phyloP scores from a whole-genome alignment of 73 alveolate genomes.

The Tetrahymena borealis region DNA sequence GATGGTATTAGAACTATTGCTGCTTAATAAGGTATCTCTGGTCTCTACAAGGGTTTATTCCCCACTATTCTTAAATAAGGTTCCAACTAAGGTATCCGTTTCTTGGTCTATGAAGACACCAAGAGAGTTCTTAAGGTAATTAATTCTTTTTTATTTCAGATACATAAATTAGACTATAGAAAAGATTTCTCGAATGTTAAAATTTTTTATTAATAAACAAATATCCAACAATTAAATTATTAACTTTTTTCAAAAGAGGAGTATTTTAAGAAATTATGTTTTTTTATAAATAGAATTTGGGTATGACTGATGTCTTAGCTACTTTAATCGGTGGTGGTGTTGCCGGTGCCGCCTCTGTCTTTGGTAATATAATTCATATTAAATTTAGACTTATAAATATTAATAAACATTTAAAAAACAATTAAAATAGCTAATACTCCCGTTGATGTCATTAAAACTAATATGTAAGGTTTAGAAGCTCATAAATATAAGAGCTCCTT shows the following conservation, averaged over 20 bases:
- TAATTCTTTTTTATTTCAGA: background rate
- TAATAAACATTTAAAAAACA: background rate
- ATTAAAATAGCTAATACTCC: slow-evolving; percentile 80
- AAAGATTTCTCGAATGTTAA: no score
- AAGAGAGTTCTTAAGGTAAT: slow-evolving; percentile 38
- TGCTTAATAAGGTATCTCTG: slow-evolving; percentile 60
- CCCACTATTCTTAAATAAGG: slow-evolving; percentile 85
- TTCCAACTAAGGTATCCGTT: slow-evolving; percentile 82
- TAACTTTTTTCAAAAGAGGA: no score
- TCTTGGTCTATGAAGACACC: slow-evolving; percentile 76
- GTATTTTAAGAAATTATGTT: background rate
- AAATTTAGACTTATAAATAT: no score
- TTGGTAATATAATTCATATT: no score
- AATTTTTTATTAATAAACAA: no score
- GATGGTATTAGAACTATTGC: slow-evolving; percentile 76
- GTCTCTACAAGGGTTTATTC: slow-evolving; percentile 68
- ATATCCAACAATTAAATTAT: no score
- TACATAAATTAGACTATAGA: background rate
- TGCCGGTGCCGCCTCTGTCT: slow-evolving; percentile 82
- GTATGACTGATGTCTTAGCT: background rate
- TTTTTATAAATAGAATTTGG: background rate
- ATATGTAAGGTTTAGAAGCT: slow-evolving; percentile 79
- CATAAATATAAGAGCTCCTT: slow-evolving; percentile 62
- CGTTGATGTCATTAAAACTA: slow-evolving; percentile 82
- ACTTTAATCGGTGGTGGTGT: slow-evolving; percentile 79